These are phyloP conservation scores for Graphilbum fragrans DNA, from an alignment of 2,329 filamentous ascomycete species.

Conservation along the genomic window DNA sequence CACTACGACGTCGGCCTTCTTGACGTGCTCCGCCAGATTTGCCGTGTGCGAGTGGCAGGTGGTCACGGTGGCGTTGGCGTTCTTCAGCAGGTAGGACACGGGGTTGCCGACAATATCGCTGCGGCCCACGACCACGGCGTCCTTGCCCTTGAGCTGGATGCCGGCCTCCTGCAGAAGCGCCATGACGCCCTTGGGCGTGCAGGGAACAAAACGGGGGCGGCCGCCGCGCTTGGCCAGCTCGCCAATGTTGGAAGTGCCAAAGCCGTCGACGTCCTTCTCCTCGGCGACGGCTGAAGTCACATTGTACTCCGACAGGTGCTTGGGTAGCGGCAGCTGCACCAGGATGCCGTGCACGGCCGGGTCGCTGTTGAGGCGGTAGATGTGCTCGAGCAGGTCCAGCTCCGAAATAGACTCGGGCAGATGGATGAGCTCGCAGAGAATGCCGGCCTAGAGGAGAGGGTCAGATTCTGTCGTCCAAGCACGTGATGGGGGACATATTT, in stretches of 20 bases:
- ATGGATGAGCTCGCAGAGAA: slow-evolving; percentile 75
- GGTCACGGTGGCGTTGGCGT: slow-evolving; percentile 92
- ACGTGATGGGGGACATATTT: slow-evolving; percentile 13
- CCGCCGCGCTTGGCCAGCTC: slow-evolving; percentile 94
- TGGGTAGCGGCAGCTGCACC: slow-evolving; percentile 83
- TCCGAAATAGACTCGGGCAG: slow-evolving; percentile 73
- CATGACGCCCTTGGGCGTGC: slow-evolving; percentile 97
- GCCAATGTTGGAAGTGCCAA: slow-evolving; percentile 87
- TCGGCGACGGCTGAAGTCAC: slow-evolving; percentile 84
- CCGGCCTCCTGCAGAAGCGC: slow-evolving; percentile 74
- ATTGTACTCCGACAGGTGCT: slow-evolving; percentile 78
- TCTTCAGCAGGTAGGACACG: slow-evolving; percentile 89
- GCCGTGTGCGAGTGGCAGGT: slow-evolving; percentile 86
- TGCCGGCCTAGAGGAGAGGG: slow-evolving; percentile 55
- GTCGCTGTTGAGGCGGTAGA: slow-evolving; percentile 77
- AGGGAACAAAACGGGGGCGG: slow-evolving; percentile 78
- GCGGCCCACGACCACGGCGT: slow-evolving; percentile 84
- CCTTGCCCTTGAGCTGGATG: slow-evolving; percentile 75
- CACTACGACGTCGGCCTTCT: slow-evolving; percentile 77
- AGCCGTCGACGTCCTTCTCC: slow-evolving; percentile 97
- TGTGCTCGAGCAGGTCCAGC: slow-evolving; percentile 72
- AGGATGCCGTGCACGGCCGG: slow-evolving; percentile 79
- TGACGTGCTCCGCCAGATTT: slow-evolving; percentile 61
- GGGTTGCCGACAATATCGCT: slow-evolving; percentile 97
- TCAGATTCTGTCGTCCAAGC: background rate